A percentile compares a stretch with the other conserved stretches of the same genome.
phyloP scores from a whole-genome alignment of 148 eudicot species.

The Nyssa sinensis region DNA sequence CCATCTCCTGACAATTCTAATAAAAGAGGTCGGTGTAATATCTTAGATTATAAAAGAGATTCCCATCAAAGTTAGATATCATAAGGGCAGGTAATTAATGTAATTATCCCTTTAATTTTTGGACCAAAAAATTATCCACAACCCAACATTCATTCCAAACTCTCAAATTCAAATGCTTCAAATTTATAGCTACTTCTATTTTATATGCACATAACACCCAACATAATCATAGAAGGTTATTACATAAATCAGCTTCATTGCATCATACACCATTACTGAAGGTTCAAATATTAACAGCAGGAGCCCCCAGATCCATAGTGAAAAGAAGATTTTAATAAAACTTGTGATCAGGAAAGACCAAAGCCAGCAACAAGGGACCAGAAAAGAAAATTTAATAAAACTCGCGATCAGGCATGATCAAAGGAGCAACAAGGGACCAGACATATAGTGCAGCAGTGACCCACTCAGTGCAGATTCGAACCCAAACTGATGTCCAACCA shows the following conservation, averaged over 20 bases:
- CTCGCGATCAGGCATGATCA: slow-evolving; percentile 82
- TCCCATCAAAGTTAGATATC: too few relatives aligned
- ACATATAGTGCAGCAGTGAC: slow-evolving; percentile 81
- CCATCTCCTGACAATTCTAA: too few relatives aligned
- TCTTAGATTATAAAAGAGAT: too few relatives aligned
- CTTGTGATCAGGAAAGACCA: slow-evolving; percentile 81
- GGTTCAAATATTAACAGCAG: background rate
- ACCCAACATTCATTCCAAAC: too few relatives aligned
- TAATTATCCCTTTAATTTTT: too few relatives aligned
- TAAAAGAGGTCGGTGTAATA: too few relatives aligned
- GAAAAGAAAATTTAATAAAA: slow-evolving; percentile 58
- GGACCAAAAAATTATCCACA: too few relatives aligned
- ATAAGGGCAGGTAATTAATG: too few relatives aligned
- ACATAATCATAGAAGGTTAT: background rate
- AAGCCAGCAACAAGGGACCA: slow-evolving; percentile 93
- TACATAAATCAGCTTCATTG: background rate
- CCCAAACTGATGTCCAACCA: slow-evolving; percentile 99
- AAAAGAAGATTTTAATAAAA: slow-evolving; percentile 36
- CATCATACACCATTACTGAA: background rate
- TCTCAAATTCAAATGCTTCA: too few relatives aligned
- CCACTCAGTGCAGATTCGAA: slow-evolving; percentile 86
- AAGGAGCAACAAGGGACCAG: slow-evolving; percentile 91
- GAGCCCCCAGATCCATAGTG: background rate
- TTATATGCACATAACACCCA: background rate
- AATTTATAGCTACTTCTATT: background rate